These are phyloP conservation scores for Tetrapyrgos nigripes DNA, from an alignment of 1,284 basidiomycete species.

Conservation along the genomic window DNA sequence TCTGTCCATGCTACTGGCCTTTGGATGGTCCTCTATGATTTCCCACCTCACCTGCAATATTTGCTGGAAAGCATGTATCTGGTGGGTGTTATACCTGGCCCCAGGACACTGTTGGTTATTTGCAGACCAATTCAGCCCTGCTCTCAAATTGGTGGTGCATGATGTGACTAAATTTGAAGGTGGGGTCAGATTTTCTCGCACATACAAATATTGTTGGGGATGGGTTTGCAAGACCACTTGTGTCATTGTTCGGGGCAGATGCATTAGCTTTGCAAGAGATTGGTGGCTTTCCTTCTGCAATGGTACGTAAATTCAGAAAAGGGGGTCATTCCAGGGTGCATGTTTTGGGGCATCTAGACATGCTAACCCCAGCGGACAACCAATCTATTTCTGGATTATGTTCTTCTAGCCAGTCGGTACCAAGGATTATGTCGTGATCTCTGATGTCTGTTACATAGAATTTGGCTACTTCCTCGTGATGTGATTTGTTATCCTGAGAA, in stretches of 20 bases:
- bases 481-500: too few relatives aligned
- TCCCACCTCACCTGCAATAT: conserved; percentile 27
- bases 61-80: conserved; percentile 29
- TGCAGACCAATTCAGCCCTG: conserved; percentile 32
- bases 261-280: conserved; percentile 30
- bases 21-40: conserved; percentile 25
- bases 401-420: too few relatives aligned
- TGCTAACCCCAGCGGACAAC: conserved; percentile 26
- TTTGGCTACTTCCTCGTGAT: too few relatives aligned
- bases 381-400: too few relatives aligned
- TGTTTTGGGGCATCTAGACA: conserved; percentile 28
- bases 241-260: conserved; percentile 34
- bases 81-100: conserved; percentile 27
- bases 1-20: conserved; percentile 23
- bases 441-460: too few relatives aligned
- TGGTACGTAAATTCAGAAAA: too few relatives aligned
- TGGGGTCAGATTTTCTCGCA: conserved; percentile 33
- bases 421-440: too few relatives aligned
- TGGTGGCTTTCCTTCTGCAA: conserved; percentile 22
- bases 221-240: conserved; percentile 24
- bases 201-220: conserved; percentile 23
- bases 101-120: conserved; percentile 19
- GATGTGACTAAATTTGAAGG: conserved; percentile 34
- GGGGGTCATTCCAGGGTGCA: conserved; percentile 22
- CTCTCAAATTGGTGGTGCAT: conserved; percentile 33